phyloP scores from a whole-genome alignment of 306 rosid species.

The Aeschynomene evenia region DNA sequence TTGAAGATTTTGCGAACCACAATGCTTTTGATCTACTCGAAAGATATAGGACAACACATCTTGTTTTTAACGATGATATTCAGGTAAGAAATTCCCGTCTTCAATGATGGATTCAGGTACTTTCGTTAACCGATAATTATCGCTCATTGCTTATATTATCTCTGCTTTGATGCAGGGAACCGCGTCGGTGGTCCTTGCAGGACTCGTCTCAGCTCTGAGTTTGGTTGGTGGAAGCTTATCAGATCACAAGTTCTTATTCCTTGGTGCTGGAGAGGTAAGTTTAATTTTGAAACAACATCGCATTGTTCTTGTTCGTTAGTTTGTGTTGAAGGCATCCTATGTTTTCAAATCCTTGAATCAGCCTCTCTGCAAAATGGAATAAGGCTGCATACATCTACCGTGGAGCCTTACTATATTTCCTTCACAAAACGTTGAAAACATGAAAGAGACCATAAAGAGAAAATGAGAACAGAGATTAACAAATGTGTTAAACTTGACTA shows the following conservation, averaged over 20 bases:
- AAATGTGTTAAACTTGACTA: neutral
- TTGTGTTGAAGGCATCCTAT: neutral
- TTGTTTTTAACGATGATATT: conserved; percentile 93
- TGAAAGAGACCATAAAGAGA: too few relatives aligned
- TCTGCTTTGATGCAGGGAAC: conserved; percentile 71
- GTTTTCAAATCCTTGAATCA: too few relatives aligned
- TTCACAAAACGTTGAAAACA: too few relatives aligned
- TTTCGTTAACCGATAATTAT: neutral
- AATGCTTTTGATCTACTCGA: conserved; percentile 95
- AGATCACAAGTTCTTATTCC: conserved; percentile 84
- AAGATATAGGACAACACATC: conserved; percentile 82
- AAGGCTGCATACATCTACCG: too few relatives aligned
- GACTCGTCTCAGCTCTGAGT: conserved; percentile 70
- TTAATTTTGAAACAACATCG: neutral
- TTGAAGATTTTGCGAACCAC: conserved; percentile 99
- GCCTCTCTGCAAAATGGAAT: too few relatives aligned
- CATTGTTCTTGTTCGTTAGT: conserved; percentile 3
- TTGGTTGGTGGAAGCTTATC: conserved; percentile 70
- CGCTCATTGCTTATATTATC: conserved; percentile 3
- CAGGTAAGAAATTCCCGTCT: conserved; percentile 51
- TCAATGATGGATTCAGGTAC: neutral
- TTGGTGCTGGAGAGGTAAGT: conserved; percentile 97
- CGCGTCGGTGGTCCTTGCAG: conserved; percentile 97
- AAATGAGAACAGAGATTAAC: neutral
- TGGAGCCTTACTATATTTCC: too few relatives aligned